Conservation (phyloP, 2,329 filamentous ascomycete genomes). For the Aspergillus fumigatus region DNA sequence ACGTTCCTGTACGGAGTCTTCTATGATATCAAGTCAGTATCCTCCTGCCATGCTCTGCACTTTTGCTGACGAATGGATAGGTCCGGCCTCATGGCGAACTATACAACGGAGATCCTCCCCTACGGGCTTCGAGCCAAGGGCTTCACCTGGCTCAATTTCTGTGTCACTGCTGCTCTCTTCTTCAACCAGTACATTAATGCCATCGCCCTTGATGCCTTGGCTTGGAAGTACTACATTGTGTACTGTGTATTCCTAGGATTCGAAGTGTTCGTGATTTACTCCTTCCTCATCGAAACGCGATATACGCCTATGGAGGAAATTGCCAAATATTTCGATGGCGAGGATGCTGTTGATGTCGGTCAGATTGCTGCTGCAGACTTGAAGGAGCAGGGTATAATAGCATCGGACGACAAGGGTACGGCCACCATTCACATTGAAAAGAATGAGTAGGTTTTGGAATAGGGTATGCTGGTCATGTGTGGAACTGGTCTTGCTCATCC, state of each 20-base stretch:
- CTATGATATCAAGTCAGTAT: constrained; percentile 23
- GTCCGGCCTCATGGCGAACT: not conserved
- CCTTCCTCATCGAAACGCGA: constrained; percentile 12
- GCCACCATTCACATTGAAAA: not conserved
- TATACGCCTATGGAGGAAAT: constrained; percentile 13
- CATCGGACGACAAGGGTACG: not conserved
- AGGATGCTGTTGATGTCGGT: not conserved
- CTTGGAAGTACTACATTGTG: constrained; percentile 21
- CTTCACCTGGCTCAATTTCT: not conserved
- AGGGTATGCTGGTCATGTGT: no score
- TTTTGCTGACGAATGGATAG: not conserved
- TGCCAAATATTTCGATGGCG: constrained; percentile 9
- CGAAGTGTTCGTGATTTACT: constrained; percentile 5
- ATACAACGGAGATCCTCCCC: not conserved
- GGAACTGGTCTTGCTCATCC: no score
- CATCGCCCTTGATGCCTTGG: constrained; percentile 18
- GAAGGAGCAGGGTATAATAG: not conserved
- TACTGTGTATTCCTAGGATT: constrained; percentile 11
- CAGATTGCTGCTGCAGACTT: not conserved
- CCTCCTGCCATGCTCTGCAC: not conserved
- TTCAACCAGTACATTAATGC: constrained; percentile 22
- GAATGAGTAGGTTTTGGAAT: not conserved
- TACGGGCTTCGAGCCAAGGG: not conserved
- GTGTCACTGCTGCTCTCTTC: constrained; percentile 3
- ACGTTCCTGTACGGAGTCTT: constrained; percentile 40